Evolutionary conservation across 148 eudicot genomes (phyloP), one percentile per base, ranked within the genome.

Genomic region (Simmondsia chinensis): DNA sequence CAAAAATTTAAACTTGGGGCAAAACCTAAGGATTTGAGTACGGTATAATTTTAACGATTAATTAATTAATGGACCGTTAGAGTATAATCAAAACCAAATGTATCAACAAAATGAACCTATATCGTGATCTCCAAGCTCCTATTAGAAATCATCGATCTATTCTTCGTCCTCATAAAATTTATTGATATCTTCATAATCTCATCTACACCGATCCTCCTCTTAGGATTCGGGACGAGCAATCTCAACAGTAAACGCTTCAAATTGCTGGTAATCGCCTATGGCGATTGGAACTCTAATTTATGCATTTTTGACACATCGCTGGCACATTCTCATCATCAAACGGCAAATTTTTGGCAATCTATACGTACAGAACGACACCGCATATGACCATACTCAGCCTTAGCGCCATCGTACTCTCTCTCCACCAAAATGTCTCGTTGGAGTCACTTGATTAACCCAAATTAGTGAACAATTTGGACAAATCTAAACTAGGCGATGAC

Each of bases 291-390:
- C 6, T 79, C 78, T 22, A 84, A 82, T 33, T 59, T 69, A 60
- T 56, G 61, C 53, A 82, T 82, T 27, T 82, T 87, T 63, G 49
- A 44, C 76, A 82, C 72, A 86, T 61, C 1, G 54, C 74, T 69
- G 59, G 70, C 14, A 73, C 26, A 29, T 78, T 73, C 1, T 56
- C 39, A 22, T 71, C 76, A 12, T 73, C 63, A 24, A 87, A 82
- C 22, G 96, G 94, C 20, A 87, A 20, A 44, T 64, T 70, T 7
- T 93, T 93, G 3, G 96, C 79, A 10, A 37, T 65, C 1, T 82
- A 14, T 0, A 87, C 94, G 30, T 46, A 87, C 20, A 87, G 60
- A 4, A 87, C 70, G n/a, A 87, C 60, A 9, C 96, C 96, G 29
- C 96, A 87, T n/a, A n/a, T n/a, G n/a, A 70, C 60, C 59, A n/a